phyloP scores from a whole-genome alignment of 306 rosid species.

The Dryas alaskensis region DNA sequence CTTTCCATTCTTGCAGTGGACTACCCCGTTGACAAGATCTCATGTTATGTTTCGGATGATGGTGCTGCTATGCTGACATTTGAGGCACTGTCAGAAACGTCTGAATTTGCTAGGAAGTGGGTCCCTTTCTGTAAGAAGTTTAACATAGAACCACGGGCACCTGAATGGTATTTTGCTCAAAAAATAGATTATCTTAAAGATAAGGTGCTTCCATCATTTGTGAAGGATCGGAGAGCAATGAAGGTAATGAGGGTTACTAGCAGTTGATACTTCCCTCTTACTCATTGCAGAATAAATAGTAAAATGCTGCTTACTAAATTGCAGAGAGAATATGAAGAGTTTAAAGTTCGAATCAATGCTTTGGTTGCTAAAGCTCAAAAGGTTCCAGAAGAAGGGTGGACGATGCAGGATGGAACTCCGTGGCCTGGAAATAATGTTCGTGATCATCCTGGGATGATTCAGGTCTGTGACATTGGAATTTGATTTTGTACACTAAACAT shows the following conservation, averaged over 20 bases:
- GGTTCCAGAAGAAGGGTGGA: slow-evolving; percentile 76
- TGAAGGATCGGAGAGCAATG: slow-evolving; percentile 73
- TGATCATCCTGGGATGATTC: slow-evolving; percentile 77
- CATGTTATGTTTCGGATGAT: slow-evolving; percentile 76
- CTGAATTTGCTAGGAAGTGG: slow-evolving; percentile 74
- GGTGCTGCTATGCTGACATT: slow-evolving; percentile 69
- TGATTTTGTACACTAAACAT: not conserved
- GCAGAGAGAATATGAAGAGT: slow-evolving; percentile 78
- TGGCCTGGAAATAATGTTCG: slow-evolving; percentile 67
- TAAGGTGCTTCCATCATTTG: slow-evolving; percentile 54
- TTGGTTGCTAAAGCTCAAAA: slow-evolving; percentile 65
- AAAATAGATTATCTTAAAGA: slow-evolving; percentile 56
- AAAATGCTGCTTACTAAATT: slow-evolving; percentile 6
- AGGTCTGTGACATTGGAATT: slow-evolving; percentile 32
- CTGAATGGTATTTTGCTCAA: slow-evolving; percentile 59
- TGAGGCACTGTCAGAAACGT: slow-evolving; percentile 63
- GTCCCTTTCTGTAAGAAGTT: slow-evolving; percentile 70
- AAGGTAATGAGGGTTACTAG: slow-evolving; percentile 41
- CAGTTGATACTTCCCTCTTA: slow-evolving; percentile 1
- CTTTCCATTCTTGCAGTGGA: slow-evolving; percentile 69
- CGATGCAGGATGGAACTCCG: slow-evolving; percentile 71
- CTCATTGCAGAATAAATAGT: slow-evolving; percentile 1
- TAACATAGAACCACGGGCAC: slow-evolving; percentile 69
- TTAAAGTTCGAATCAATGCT: slow-evolving; percentile 55
- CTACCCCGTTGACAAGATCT: slow-evolving; percentile 61